Evolutionary conservation across 2,329 filamentous ascomycete genomes (phyloP), one percentile per base, ranked within the genome.

Genomic region (Zymoseptoria ardabiliae): DNA sequence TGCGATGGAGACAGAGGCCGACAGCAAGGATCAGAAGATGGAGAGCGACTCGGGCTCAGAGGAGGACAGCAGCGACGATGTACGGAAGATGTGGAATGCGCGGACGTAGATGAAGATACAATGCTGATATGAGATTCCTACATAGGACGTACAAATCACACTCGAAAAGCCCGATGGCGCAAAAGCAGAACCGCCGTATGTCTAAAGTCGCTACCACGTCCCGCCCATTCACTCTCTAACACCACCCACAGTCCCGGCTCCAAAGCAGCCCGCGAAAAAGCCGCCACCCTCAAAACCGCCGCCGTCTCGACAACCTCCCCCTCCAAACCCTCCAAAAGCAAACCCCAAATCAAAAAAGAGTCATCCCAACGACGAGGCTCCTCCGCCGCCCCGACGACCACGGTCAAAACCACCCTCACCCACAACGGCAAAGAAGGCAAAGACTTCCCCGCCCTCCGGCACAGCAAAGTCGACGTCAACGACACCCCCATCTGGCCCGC

Each of bases 391-490:
- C 62, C 62, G 28, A 50, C 62, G 28, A 50, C 60, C 35, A 17
- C 35, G 11, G 35, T 41, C 35, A 41, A 41, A 41, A 59, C 69
- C 68, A 61, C 68, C 71, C 65, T 70, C 35, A 70, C 67, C 49
- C 71, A 84, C 77, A 74, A 81, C 77, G 74, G 79, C 62, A 69
- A 69, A 61, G 67, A 72, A 63, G 82, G 85, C 54, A 83, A 84
- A 77, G 86, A 66, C 78, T 94, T 73, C 78, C 91, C 74, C 78
- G 88, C 82, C 48, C 74, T 84, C 28, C 82, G 80, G 49, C 92
- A 88, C 59, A 92, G 85, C 54, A 13, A 13, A 22, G 83, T 97
- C 63, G 90, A 97, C 70, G 83, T 97, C 57, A 85, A 95, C 73
- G 88, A 82, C 3, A 89, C 91, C 63, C 93, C 94, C 0, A 77